Percentiles rank a stretch among this genome's conserved stretches.
Conservation (phyloP, 2,329 filamentous ascomycete genomes). For the Diaporthe aspalathi region DNA sequence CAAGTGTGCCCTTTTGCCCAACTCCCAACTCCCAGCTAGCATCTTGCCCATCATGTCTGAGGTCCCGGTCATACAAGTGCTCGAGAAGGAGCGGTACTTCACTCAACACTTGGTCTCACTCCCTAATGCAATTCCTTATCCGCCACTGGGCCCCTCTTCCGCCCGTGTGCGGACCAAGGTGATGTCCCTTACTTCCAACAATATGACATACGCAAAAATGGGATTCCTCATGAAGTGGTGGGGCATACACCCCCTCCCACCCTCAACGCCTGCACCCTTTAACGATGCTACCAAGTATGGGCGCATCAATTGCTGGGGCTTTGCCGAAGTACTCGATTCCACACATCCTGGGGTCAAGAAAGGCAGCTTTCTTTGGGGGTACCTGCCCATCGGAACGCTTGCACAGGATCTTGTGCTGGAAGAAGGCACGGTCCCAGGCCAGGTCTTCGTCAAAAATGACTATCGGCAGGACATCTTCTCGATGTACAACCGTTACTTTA, state of each 20-base stretch:
- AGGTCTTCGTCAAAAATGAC: conserved; percentile 22
- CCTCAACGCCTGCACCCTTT: conserved; percentile 16
- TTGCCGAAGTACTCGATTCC: conserved; percentile 25
- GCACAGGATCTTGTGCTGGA: conserved; percentile 21
- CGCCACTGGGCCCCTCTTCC: neutral
- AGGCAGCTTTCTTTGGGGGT: conserved; percentile 26
- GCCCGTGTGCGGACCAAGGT: conserved; percentile 27
- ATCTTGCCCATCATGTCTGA: neutral
- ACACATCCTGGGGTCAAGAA: conserved; percentile 18
- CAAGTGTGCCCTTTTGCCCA: too few species aligned
- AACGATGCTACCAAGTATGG: conserved; percentile 26
- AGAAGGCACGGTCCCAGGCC: neutral
- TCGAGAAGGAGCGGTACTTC: conserved; percentile 28
- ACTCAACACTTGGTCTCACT: conserved; percentile 19
- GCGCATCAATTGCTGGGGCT: conserved; percentile 31
- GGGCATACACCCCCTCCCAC: conserved; percentile 15
- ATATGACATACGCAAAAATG: conserved; percentile 13
- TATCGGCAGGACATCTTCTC: conserved; percentile 17
- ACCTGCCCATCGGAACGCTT: conserved; percentile 28
- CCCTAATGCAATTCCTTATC: conserved; percentile 20
- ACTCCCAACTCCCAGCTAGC: too few species aligned
- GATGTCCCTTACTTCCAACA: conserved; percentile 27
- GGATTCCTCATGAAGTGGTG: conserved; percentile 27
- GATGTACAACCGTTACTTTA: conserved; percentile 29
- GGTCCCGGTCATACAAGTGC: conserved; percentile 26